phyloP scores from a whole-genome alignment of 345 rosid genomes.

The Clarkia xantiana region DNA sequence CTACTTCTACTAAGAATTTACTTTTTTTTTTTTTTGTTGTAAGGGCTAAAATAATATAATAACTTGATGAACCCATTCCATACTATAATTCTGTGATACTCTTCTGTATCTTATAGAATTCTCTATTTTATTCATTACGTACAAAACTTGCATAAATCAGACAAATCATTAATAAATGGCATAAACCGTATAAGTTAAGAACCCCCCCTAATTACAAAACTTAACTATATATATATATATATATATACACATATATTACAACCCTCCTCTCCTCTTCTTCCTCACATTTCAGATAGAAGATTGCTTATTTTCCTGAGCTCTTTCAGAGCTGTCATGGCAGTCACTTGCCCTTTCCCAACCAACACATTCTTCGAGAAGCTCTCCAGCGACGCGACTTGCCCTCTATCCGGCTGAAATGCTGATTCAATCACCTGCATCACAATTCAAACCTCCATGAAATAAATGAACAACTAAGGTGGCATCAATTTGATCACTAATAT shows the following conservation, averaged over 20 bases:
- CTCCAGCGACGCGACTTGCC: constrained; percentile 45
- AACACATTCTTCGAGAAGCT: constrained; percentile 50
- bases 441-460: neutral
- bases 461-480: neutral
- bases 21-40: no score
- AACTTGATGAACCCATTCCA: no score
- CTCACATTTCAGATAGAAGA: constrained; percentile 84
- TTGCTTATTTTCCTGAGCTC: constrained; percentile 96
- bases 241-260: neutral
- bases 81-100: no score
- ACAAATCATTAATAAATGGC: no score
- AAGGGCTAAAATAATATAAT: no score
- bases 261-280: neutral
- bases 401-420: constrained; percentile 81
- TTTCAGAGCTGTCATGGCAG: constrained; percentile 73
- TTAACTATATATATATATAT: constrained; percentile 23
- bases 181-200: no score
- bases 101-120: no score
- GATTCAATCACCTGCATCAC: constrained; percentile 65
- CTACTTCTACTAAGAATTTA: no score
- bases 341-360: constrained; percentile 77
- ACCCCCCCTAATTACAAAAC: constrained; percentile 40
- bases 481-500: neutral
- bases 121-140: no score
- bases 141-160: no score